A percentile compares a stretch with the other conserved stretches of the same genome.
These are phyloP conservation scores for Astragalus glycyphyllos DNA, from an alignment of 306 rosid genomes.

Conservation along the genomic window DNA sequence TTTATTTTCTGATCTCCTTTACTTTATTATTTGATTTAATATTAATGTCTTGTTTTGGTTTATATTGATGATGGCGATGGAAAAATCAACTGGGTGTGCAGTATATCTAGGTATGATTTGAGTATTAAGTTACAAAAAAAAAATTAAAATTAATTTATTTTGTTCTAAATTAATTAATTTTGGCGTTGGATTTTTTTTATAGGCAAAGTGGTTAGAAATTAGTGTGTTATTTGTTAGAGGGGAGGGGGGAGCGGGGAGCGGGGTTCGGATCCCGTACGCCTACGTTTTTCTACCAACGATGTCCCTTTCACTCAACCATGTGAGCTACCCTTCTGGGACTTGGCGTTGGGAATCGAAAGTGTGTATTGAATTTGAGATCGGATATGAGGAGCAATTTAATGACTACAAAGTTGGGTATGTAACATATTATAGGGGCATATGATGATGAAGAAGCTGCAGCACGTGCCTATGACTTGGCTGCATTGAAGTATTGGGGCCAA, in stretches of 20 bases:
- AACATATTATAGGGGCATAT: constrained; percentile 70
- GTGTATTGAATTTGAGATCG: not conserved
- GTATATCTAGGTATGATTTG: constrained; percentile 80
- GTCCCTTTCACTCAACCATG: no score
- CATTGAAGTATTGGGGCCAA: constrained; percentile 98
- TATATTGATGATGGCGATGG: constrained; percentile 38
- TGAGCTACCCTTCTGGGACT: no score
- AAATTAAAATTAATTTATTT: not conserved
- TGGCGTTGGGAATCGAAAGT: constrained; percentile 25
- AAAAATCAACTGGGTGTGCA: constrained; percentile 54
- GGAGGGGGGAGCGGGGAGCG: no score
- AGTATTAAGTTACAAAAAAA: no score
- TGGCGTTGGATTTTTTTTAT: no score
- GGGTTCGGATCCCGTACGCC: no score
- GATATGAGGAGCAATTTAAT: not conserved
- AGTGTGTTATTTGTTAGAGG: no score
- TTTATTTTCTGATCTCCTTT: constrained; percentile 3
- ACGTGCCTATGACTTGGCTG: constrained; percentile 99
- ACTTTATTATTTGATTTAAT: not conserved
- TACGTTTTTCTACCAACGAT: no score
- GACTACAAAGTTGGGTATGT: constrained; percentile 38
- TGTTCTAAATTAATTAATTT: not conserved
- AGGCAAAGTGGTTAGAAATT: no score
- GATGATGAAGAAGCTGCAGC: constrained; percentile 95
- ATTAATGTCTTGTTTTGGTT: not conserved